Percentiles rank a stretch among this genome's conserved stretches.
Evolutionary conservation across 1,139 yeast genomes (phyloP).

Genomic region (Geotrichum bryndzae): DNA sequence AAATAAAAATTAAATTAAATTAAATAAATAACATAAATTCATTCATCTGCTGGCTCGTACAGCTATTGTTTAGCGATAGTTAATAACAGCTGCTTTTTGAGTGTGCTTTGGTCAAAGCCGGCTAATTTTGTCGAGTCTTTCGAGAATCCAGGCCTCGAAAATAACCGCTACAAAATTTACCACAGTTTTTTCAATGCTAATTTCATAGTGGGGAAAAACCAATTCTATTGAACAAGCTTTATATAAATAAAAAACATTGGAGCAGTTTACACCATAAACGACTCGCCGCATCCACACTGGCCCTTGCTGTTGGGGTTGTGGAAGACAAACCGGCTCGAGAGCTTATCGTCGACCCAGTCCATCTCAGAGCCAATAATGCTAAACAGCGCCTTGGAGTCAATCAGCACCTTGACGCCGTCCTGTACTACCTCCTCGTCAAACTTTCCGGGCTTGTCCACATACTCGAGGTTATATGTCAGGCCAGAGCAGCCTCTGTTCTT

Average conservation of each 20-base stretch:
- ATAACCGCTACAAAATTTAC: no score
- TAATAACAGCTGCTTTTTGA: no score
- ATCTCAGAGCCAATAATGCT: slow-evolving; percentile 94
- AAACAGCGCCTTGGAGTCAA: slow-evolving; percentile 92
- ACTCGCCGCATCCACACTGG: slow-evolving; percentile 97
- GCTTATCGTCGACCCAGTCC: slow-evolving; percentile 96
- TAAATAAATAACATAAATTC: no score
- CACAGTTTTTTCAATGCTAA: no score
- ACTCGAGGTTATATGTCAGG: slow-evolving; percentile 81
- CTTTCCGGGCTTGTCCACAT: slow-evolving; percentile 82
- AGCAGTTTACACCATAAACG: slow-evolving; percentile 72
- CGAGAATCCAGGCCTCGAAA: no score
- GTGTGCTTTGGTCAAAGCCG: no score
- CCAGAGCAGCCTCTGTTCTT: slow-evolving; percentile 96
- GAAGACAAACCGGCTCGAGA: slow-evolving; percentile 83
- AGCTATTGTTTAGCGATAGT: no score
- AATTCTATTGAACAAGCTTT: neutral
- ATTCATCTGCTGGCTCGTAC: no score
- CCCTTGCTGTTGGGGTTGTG: slow-evolving; percentile 95
- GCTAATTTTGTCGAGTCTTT: no score
- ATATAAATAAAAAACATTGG: neutral
- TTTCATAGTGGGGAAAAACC: neutral
- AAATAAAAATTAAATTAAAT: no score
- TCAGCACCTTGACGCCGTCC: slow-evolving; percentile 86
- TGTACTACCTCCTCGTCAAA: slow-evolving; percentile 85